Evolutionary conservation across 2,329 filamentous ascomycete genomes (phyloP).

Genomic region (Venturia oleaginea): DNA sequence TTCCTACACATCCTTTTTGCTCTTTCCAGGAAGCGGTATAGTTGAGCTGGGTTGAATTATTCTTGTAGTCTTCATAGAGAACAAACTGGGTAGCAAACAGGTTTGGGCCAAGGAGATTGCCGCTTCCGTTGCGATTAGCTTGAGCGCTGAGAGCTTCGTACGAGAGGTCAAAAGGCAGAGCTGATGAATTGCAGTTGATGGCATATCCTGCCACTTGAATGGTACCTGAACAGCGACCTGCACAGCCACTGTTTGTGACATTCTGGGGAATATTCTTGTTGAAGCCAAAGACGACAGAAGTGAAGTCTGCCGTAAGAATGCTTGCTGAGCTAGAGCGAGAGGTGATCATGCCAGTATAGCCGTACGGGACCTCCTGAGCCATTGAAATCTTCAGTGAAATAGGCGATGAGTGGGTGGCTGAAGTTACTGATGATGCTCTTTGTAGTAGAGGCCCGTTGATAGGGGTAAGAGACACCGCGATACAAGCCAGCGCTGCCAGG

Average conservation of each 20-base stretch:
- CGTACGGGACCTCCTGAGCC: not conserved
- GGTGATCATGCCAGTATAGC: conserved; percentile 4
- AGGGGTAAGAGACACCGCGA: not conserved
- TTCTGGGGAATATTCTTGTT: not conserved
- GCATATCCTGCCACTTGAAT: not conserved
- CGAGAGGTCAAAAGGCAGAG: not conserved
- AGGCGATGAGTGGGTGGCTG: not conserved
- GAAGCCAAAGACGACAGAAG: not conserved
- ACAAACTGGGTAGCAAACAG: not conserved
- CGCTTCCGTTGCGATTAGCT: not conserved
- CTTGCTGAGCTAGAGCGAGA: not conserved
- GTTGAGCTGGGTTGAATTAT: not conserved
- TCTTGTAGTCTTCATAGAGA: not conserved
- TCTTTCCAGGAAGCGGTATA: not conserved
- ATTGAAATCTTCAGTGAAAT: not conserved
- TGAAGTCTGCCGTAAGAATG: not conserved
- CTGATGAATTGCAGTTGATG: not conserved
- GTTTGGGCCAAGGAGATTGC: not conserved
- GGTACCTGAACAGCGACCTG: not conserved
- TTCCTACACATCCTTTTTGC: not conserved
- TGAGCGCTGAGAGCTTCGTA: not conserved
- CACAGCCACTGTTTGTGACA: not conserved
- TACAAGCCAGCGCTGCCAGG: not conserved
- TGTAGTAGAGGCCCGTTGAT: conserved; percentile 6
- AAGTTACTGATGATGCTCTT: not conserved